Conservation (phyloP, 2,329 filamentous ascomycete genomes). For the Coniochaeta hoffmannii region DNA sequence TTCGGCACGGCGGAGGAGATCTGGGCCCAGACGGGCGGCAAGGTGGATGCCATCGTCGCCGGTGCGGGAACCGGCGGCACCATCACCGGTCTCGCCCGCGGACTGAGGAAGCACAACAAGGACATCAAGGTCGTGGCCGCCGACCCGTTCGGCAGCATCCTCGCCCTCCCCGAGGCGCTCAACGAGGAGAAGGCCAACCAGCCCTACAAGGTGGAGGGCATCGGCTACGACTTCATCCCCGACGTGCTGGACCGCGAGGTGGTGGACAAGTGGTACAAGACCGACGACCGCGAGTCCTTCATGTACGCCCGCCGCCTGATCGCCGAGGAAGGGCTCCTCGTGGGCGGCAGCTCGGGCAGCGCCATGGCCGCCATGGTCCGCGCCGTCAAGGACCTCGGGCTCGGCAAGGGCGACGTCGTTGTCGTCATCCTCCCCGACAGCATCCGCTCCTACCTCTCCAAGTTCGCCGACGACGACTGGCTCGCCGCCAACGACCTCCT, state of each 20-base stretch:
- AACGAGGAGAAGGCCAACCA: constrained; percentile 78
- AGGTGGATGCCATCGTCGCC: constrained; percentile 75
- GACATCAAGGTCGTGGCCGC: constrained; percentile 85
- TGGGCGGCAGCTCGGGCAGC: constrained; percentile 89
- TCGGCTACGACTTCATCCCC: constrained; percentile 97
- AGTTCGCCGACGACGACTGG: constrained; percentile 99
- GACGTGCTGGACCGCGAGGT: constrained; percentile 76
- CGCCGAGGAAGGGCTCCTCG: constrained; percentile 85
- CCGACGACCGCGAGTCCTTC: constrained; percentile 87
- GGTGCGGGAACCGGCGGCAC: constrained; percentile 95
- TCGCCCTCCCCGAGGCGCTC: constrained; percentile 71
- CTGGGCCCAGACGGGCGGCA: constrained; percentile 81
- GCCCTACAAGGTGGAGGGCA: constrained; percentile 95
- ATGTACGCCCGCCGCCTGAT: constrained; percentile 84
- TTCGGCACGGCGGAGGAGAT: constrained; percentile 93
- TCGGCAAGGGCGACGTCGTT: constrained; percentile 69
- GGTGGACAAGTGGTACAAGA: constrained; percentile 98
- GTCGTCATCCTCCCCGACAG: constrained; percentile 92
- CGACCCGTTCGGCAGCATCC: constrained; percentile 85
- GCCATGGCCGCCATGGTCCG: constrained; percentile 42
- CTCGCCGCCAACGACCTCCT: constrained; percentile 92
- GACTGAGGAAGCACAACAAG: constrained; percentile 79
- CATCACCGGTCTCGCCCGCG: constrained; percentile 80
- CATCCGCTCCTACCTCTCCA: constrained; percentile 94
- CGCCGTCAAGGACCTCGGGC: constrained; percentile 27